phyloP scores from a whole-genome alignment of 495 filamentous ascomycete species.

The Daldinia loculata region DNA sequence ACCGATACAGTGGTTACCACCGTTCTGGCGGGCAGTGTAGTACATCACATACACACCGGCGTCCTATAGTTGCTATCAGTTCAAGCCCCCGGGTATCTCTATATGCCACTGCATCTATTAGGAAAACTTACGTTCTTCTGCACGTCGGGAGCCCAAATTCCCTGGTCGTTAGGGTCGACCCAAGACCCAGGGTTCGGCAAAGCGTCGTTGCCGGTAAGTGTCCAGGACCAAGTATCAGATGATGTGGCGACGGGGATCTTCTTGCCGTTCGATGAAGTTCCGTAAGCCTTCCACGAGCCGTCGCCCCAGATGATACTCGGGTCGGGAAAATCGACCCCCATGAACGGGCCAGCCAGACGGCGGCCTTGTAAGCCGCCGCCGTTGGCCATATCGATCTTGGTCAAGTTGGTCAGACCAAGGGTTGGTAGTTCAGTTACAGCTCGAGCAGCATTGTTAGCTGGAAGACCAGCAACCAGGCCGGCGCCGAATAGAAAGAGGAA shows the following conservation, averaged over 20 bases:
- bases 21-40: conserved; percentile 58
- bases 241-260: conserved; percentile 45
- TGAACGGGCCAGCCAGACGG: conserved; percentile 33
- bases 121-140: conserved; percentile 43
- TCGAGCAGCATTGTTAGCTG: conserved; percentile 15
- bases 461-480: conserved; percentile 36
- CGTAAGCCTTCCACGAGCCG: conserved; percentile 47
- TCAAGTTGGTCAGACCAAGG: conserved; percentile 44
- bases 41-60: conserved; percentile 66
- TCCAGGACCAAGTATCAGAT: conserved; percentile 41
- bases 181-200: conserved; percentile 43
- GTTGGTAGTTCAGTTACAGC: conserved; percentile 30
- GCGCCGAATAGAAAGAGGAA: conserved; percentile 38
- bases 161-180: conserved; percentile 38
- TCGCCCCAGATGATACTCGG: conserved; percentile 45
- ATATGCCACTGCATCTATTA: not conserved
- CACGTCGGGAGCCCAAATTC: conserved; percentile 47
- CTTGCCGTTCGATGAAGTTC: conserved; percentile 43
- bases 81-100: not conserved
- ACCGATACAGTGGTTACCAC: conserved; percentile 61
- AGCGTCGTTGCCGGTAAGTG: conserved; percentile 38
- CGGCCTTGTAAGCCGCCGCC: conserved; percentile 30
- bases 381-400: conserved; percentile 36
- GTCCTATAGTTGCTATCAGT: conserved; percentile 24
- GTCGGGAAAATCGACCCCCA: conserved; percentile 47